These are phyloP conservation scores for Chondrus crispus DNA, from an alignment of 23 red algal species.

Conservation along the genomic window DNA sequence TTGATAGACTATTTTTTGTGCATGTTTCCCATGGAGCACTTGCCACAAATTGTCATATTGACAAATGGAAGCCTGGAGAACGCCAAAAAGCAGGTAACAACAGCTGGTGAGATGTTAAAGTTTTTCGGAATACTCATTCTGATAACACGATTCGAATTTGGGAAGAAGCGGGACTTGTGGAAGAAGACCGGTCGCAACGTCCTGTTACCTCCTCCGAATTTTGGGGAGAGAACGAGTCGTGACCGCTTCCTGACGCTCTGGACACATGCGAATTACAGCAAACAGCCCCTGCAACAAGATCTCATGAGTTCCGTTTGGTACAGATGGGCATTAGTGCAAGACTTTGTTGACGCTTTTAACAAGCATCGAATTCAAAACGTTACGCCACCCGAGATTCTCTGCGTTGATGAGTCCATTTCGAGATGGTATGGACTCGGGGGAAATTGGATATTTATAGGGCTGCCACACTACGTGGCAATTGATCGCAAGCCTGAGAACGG, in stretches of 20 bases:
- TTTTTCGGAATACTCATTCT: constrained; percentile 27
- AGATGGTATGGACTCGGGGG: constrained; percentile 34
- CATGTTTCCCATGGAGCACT: constrained; percentile 4
- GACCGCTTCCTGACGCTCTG: too few species aligned
- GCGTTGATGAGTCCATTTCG: constrained; percentile 6
- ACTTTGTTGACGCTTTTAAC: constrained; percentile 9
- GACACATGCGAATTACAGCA: too few species aligned
- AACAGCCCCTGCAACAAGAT: too few species aligned
- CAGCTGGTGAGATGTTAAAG: constrained; percentile 22
- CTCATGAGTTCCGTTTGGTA: too few species aligned
- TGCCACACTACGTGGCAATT: constrained; percentile 32
- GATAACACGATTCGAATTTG: constrained; percentile 7
- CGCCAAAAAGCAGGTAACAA: neutral
- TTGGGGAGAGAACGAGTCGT: too few species aligned
- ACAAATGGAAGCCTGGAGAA: neutral
- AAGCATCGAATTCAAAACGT: neutral
- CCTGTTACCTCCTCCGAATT: too few species aligned
- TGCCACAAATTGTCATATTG: neutral
- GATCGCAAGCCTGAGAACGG: constrained; percentile 43
- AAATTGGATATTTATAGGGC: constrained; percentile 12
- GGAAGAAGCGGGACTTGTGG: neutral
- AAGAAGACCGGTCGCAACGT: too few species aligned
- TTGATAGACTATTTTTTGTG: constrained; percentile 34
- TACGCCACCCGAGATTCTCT: neutral
- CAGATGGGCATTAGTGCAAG: neutral